These are phyloP conservation scores for Conidiobolus coronatus DNA, from an alignment of 371 early-diverging fungal genomes.

Conservation along the genomic window DNA sequence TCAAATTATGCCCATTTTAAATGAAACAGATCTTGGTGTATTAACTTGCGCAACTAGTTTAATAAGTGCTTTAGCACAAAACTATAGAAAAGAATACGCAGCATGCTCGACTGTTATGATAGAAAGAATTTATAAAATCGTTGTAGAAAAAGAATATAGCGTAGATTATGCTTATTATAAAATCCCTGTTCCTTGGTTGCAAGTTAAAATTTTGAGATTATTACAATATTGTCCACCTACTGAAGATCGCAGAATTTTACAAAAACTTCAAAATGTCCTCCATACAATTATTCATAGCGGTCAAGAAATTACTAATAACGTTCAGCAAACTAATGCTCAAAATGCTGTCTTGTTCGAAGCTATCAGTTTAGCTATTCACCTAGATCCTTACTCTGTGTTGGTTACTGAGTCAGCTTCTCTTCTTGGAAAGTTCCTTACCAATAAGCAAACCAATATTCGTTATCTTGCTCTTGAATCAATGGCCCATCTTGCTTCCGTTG, in stretches of 20 bases:
- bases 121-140: constrained; percentile 50
- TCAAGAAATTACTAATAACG: constrained; percentile 74
- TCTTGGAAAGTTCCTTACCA: constrained; percentile 67
- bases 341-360: constrained; percentile 92
- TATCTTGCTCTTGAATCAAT: constrained; percentile 90
- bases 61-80: constrained; percentile 69
- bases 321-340: constrained; percentile 92
- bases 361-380: constrained; percentile 77
- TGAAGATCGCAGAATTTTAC: constrained; percentile 31
- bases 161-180: constrained; percentile 87
- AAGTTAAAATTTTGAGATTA: constrained; percentile 78
- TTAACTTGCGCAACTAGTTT: constrained; percentile 60
- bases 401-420: constrained; percentile 60
- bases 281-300: constrained; percentile 61
- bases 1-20: constrained; percentile 51
- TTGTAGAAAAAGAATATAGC: constrained; percentile 64
- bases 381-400: constrained; percentile 68
- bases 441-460: constrained; percentile 86
- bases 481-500: constrained; percentile 81
- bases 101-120: constrained; percentile 55
- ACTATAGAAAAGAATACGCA: constrained; percentile 57
- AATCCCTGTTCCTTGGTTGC: constrained; percentile 93
- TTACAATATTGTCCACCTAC: constrained; percentile 87
- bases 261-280: constrained; percentile 37
- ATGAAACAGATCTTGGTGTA: constrained; percentile 80